Evolutionary conservation across 2,329 filamentous ascomycete species (phyloP), one percentile per base, ranked within the genome.

Genomic region (Fusarium clavum): DNA sequence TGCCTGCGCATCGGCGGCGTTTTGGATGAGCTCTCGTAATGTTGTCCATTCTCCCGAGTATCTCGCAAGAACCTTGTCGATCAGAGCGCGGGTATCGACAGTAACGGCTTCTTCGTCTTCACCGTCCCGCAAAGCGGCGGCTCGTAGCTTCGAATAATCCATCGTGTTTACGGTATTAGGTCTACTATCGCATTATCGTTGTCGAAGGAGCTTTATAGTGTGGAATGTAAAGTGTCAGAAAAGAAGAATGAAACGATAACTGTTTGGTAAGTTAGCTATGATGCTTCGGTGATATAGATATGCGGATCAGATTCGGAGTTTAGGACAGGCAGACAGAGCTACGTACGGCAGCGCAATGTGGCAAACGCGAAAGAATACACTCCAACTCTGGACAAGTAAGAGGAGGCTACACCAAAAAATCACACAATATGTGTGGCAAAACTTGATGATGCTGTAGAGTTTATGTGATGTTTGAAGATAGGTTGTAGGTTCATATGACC

Each of bases 101-200:
- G 96, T 99, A 60, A 99, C 96, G 44, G 96, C 96, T 81, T 98
- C 96, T 80, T 98, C 96, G 74, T 97, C 94, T 66, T 94, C 92
- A 71, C 93, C 93, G 61, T 93, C 91, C 60, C 88, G 90, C 83
- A 99, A 88, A 27, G 96, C 96, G 75, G 94, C 92, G 73, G 95
- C 94, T 77, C 94, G 92, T 71, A 99, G 85, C 77, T 91, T 88
- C 38, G 90, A 87, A 76, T 91, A 91, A 79, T 93, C 90, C 90
- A 93, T 93, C 32, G 72, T 77, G 48, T 46, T 27, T 57, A 16
- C 29, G 29, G 45, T 61, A 34, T 43, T 32, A 18, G 48, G 43
- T 55, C 64, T 70, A 73, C 61, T 41, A 52, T 38, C 34, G 69
- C 73, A 75, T 75, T 65, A 44, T 70, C 65, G 47, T 29, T 4